Percentiles rank a stretch among this genome's conserved stretches.
Conservation (phyloP, 352 stramenopile genomes). For the Elongisporangium prolatum region DNA sequence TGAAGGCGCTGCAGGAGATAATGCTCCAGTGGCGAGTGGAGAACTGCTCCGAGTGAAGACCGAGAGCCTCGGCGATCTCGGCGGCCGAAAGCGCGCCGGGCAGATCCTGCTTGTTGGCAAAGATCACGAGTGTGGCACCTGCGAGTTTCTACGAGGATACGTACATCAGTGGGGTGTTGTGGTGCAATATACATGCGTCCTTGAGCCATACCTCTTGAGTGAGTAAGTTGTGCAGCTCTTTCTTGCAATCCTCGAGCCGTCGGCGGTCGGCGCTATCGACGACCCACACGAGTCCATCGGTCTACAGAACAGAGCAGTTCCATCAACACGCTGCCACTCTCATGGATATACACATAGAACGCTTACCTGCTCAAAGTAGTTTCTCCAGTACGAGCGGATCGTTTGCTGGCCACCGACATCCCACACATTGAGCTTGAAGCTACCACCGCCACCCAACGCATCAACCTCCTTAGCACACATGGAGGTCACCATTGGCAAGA, state of each 20-base stretch:
- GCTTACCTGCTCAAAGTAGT: conserved; percentile 92
- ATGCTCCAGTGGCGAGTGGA: conserved; percentile 86
- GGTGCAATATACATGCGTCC: background rate
- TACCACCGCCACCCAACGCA: conserved; percentile 1
- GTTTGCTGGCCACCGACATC: conserved; percentile 96
- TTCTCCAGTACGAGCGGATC: conserved; percentile 96
- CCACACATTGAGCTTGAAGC: conserved; percentile 81
- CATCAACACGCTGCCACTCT: background rate
- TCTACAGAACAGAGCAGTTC: conserved; percentile 39
- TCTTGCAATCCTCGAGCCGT: conserved; percentile 92
- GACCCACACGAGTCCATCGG: conserved; percentile 99
- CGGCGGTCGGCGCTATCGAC: conserved; percentile 95
- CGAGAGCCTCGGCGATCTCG: conserved; percentile 90
- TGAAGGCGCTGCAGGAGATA: conserved; percentile 97
- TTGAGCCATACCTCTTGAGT: conserved; percentile 70
- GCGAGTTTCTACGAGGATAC: conserved; percentile 89
- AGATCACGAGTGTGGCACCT: conserved; percentile 98
- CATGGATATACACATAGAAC: background rate
- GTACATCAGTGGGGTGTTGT: conserved; percentile 1
- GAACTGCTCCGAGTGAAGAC: conserved; percentile 78
- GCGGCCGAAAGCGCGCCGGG: conserved; percentile 84
- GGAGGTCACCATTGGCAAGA: background rate
- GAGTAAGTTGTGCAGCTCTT: conserved; percentile 87
- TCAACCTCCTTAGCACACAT: background rate
- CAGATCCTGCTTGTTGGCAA: conserved; percentile 99